Conservation (phyloP, 768 basidiomycete species). For the Trametes elegans region DNA sequence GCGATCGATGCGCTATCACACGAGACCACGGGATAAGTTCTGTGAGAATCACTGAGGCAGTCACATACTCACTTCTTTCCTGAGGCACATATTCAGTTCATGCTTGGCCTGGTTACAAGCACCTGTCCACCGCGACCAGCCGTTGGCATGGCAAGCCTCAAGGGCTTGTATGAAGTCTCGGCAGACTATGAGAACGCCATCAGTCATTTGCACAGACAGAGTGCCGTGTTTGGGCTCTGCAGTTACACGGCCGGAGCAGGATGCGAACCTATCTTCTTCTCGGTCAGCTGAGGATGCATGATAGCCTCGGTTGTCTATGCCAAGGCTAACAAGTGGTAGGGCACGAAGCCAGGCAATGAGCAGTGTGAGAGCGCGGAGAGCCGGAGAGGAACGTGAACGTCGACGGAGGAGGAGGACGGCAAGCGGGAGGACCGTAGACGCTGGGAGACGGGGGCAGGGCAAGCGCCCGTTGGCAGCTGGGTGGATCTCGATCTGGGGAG, state of each 20-base stretch:
- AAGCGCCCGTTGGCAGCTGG: not conserved
- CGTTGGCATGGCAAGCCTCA: slow-evolving; percentile 62
- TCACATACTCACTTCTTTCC: slow-evolving; percentile 53
- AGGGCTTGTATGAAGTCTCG: slow-evolving; percentile 77
- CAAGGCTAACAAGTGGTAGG: not conserved
- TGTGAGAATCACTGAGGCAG: not conserved
- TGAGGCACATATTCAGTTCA: slow-evolving; percentile 66
- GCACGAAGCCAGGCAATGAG: slow-evolving; percentile 2
- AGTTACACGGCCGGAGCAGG: slow-evolving; percentile 15
- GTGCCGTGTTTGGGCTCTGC: slow-evolving; percentile 11
- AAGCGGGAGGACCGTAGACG: not conserved
- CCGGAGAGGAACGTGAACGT: not conserved
- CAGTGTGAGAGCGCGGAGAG: not conserved
- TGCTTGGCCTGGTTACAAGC: slow-evolving; percentile 69
- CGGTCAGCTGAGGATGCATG: slow-evolving; percentile 30
- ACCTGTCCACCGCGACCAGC: slow-evolving; percentile 65
- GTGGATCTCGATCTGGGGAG: too few species aligned
- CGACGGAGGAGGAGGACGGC: not conserved
- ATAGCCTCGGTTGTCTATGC: not conserved
- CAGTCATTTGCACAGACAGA: slow-evolving; percentile 3
- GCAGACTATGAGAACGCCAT: slow-evolving; percentile 48
- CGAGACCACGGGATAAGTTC: not conserved
- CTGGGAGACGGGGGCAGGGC: not conserved
- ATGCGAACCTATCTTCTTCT: slow-evolving; percentile 21
- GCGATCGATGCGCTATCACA: slow-evolving; percentile 54